These are phyloP conservation scores for Hypsizygus marmoreus DNA, from an alignment of 768 basidiomycete genomes.

Conservation along the genomic window DNA sequence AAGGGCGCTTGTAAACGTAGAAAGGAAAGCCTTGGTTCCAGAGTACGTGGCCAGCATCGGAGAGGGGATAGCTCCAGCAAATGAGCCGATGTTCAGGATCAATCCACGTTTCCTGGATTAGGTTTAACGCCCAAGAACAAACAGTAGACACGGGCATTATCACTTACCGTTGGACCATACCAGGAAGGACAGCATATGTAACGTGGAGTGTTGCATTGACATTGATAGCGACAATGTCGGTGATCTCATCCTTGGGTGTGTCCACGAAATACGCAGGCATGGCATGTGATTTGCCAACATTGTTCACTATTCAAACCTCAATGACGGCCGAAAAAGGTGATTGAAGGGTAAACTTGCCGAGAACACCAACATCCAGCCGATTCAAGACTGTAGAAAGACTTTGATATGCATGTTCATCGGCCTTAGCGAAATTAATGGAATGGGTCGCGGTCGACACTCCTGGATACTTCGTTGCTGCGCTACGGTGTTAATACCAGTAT, in stretches of 20 bases:
- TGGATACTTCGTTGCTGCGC: constrained; percentile 39
- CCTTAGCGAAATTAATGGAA: constrained; percentile 74
- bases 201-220: constrained; percentile 78
- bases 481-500: constrained; percentile 5
- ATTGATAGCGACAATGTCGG: constrained; percentile 87
- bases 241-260: constrained; percentile 70
- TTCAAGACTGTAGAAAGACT: constrained; percentile 47
- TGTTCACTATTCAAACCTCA: constrained; percentile 83
- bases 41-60: constrained; percentile 95
- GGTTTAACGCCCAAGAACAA: too few species aligned
- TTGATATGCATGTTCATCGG: constrained; percentile 53
- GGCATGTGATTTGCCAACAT: constrained; percentile 88
- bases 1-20: constrained; percentile 84
- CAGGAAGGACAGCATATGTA: constrained; percentile 78
- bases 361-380: constrained; percentile 70
- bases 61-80: constrained; percentile 84
- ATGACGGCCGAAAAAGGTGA: too few species aligned
- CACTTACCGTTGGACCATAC: constrained; percentile 83
- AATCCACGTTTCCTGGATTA: constrained; percentile 78
- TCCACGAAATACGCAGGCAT: constrained; percentile 87
- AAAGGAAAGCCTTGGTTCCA: constrained; percentile 88
- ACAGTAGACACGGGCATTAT: too few species aligned
- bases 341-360: constrained; percentile 59
- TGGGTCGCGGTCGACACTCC: constrained; percentile 62
- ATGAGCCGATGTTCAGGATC: constrained; percentile 90